Evolutionary conservation across 2,329 filamentous ascomycete species (phyloP).

Genomic region (Penicillium decumbens): DNA sequence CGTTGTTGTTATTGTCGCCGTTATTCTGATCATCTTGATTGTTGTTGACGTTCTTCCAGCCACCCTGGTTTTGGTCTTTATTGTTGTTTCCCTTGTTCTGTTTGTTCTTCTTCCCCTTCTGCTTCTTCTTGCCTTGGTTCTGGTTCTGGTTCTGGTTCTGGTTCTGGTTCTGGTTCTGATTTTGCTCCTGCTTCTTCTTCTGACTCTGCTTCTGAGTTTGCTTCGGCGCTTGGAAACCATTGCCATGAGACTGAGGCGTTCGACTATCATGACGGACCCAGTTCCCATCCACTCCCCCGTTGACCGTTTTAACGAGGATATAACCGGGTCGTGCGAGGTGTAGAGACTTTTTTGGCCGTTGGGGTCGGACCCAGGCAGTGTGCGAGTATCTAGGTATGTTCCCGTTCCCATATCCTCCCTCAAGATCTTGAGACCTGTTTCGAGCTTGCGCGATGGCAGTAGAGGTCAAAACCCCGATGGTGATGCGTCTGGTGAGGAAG

Average conservation of each 20-base stretch:
- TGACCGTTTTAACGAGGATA: no score
- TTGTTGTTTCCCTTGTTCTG: neutral
- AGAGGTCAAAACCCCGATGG: neutral
- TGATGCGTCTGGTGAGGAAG: conserved; percentile 9
- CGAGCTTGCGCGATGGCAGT: no score
- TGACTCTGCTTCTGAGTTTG: neutral
- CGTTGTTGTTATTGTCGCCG: neutral
- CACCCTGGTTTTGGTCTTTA: neutral
- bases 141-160: neutral
- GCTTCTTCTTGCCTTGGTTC: neutral
- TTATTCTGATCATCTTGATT: neutral
- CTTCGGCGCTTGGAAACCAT: neutral
- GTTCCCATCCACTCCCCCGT: no score
- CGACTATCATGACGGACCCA: no score
- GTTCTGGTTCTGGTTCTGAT: neutral
- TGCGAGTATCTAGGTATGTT: neutral
- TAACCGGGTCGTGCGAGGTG: no score
- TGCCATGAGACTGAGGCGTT: no score
- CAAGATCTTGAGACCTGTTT: neutral
- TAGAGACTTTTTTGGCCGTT: no score
- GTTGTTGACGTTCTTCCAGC: neutral
- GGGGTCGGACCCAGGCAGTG: neutral
- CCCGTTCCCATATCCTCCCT: neutral
- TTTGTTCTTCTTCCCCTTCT: neutral
- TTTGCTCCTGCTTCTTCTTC: neutral